These are phyloP conservation scores for Mastigamoeba balamuthi DNA, from an alignment of 78 protist genomes.

Conservation along the genomic window DNA sequence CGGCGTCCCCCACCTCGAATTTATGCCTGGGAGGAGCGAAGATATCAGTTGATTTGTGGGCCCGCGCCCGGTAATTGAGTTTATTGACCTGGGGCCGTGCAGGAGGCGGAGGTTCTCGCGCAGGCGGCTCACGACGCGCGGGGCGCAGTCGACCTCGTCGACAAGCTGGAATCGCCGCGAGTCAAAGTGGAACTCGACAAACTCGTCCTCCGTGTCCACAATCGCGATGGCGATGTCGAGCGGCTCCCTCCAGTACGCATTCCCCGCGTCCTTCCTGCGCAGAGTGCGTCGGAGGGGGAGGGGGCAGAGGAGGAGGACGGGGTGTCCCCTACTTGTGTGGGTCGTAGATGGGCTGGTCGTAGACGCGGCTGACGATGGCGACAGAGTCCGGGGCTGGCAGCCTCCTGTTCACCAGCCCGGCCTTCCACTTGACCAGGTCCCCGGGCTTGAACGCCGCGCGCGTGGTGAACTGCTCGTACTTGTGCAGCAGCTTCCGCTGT, in stretches of 20 bases:
- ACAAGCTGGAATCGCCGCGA: neutral
- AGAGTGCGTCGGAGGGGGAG: neutral
- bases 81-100: neutral
- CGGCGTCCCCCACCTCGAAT: neutral
- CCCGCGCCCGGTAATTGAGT: too few species aligned
- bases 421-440: neutral
- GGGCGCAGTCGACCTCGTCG: neutral
- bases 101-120: neutral
- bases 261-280: neutral
- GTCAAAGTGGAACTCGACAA: neutral
- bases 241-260: neutral
- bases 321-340: neutral
- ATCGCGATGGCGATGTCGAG: neutral
- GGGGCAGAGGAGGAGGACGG: neutral
- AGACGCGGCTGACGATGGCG: neutral
- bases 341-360: neutral
- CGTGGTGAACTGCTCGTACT: neutral
- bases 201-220: neutral
- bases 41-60: neutral
- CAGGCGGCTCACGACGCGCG: neutral
- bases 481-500: neutral
- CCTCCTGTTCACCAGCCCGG: neutral
- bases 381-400: neutral
- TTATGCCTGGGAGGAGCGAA: neutral
- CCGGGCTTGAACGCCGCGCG: neutral